A percentile compares a stretch with the other conserved stretches of the same genome.
These are phyloP conservation scores for Sporisorium graminicola DNA, from an alignment of 1,284 basidiomycete species.

Conservation along the genomic window DNA sequence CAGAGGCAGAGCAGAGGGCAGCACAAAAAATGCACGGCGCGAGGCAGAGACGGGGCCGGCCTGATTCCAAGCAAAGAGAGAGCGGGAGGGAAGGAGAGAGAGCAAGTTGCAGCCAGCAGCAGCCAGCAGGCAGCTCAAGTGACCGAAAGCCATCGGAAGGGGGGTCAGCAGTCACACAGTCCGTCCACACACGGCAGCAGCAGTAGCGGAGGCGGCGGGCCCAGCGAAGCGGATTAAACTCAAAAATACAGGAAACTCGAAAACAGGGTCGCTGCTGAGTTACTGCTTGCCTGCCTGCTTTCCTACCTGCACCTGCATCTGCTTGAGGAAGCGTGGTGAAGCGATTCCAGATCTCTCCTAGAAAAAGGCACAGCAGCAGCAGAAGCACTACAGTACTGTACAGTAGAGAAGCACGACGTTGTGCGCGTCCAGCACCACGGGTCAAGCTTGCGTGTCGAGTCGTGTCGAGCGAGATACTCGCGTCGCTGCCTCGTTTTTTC, in stretches of 20 bases:
- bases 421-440: no score
- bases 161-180: slow-evolving; percentile 5
- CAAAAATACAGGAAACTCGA: slow-evolving; percentile 1
- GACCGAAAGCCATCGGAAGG: slow-evolving; percentile 2
- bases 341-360: neutral
- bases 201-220: neutral
- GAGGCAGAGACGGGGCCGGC: neutral
- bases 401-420: neutral
- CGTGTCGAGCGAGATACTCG: neutral
- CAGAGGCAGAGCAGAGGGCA: neutral
- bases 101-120: neutral
- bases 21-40: neutral
- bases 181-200: neutral
- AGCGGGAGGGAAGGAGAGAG: neutral
- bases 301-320: neutral
- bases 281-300: neutral
- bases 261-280: neutral
- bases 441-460: neutral
- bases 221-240: slow-evolving; percentile 2
- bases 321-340: no score
- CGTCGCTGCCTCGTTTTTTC: slow-evolving; percentile 4
- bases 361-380: neutral
- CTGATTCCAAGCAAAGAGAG: neutral
- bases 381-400: no score
- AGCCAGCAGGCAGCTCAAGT: neutral